Percentiles rank a stretch among this genome's conserved stretches.
phyloP scores from a whole-genome alignment of 495 filamentous ascomycete genomes.

The Opeltia flavorubescens region DNA sequence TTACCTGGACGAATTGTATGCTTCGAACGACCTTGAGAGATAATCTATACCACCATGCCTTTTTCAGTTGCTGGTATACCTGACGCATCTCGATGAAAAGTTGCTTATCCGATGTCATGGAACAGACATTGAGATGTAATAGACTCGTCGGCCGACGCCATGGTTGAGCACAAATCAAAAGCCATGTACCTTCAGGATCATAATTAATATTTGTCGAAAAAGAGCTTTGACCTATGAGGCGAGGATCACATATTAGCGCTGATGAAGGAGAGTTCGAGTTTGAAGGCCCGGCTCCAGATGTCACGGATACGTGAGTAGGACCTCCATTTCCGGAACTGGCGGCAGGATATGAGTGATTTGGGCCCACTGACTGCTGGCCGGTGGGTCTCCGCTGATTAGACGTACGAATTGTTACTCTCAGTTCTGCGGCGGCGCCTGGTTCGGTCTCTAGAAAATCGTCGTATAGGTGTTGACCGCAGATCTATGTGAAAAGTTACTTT shows the following conservation, averaged over 20 bases:
- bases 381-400: background rate
- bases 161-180: slow-evolving; percentile 3
- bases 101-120: slow-evolving; percentile 3
- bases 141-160: slow-evolving; percentile 3
- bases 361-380: background rate
- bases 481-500: slow-evolving; percentile 2
- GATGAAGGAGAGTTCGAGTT: background rate
- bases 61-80: background rate
- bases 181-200: slow-evolving; percentile 6
- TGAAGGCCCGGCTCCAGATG: background rate
- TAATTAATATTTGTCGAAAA: background rate
- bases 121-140: slow-evolving; percentile 4
- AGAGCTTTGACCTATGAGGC: background rate
- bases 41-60: slow-evolving; percentile 2
- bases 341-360: no score
- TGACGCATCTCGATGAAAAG: slow-evolving; percentile 3
- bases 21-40: slow-evolving; percentile 18
- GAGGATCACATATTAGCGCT: background rate
- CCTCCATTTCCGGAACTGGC: no score
- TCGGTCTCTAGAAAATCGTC: slow-evolving; percentile 24
- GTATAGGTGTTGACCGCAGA: slow-evolving; percentile 21
- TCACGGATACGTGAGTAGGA: no score
- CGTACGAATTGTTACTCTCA: slow-evolving; percentile 19
- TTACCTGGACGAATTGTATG: slow-evolving; percentile 23
- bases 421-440: slow-evolving; percentile 21